A percentile compares a stretch with the other conserved stretches of the same genome.
Evolutionary conservation across 1,284 basidiomycete species (phyloP).

Genomic region (Melampsora abietis-canadensis): DNA sequence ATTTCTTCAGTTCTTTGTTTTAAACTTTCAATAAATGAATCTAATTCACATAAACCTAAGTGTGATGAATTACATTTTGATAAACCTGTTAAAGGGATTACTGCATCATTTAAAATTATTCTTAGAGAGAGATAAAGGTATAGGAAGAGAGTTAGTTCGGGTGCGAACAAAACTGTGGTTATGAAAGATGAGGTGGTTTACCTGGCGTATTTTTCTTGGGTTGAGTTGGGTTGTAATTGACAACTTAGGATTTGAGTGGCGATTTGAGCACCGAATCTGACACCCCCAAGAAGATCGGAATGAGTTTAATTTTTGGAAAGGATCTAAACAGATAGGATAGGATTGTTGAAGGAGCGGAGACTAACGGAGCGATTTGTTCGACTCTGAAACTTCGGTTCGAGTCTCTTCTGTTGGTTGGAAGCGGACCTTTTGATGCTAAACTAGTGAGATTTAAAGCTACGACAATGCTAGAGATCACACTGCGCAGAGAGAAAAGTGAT

Average conservation of each 20-base stretch:
- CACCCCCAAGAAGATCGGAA: not conserved
- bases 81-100: constrained; percentile 68
- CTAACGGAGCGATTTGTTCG: constrained; percentile 61
- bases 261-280: constrained; percentile 35
- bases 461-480: constrained; percentile 52
- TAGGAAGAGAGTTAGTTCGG: not conserved
- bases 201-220: not conserved
- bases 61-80: constrained; percentile 47
- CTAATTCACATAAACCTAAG: constrained; percentile 49
- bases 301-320: not conserved
- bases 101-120: constrained; percentile 80
- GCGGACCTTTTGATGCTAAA: constrained; percentile 65
- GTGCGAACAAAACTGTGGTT: constrained; percentile 60
- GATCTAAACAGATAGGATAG: not conserved
- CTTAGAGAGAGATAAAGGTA: constrained; percentile 54
- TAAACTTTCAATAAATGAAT: constrained; percentile 47
- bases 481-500: constrained; percentile 36
- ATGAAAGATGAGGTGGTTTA: not conserved
- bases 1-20: constrained; percentile 11
- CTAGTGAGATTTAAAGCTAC: constrained; percentile 65
- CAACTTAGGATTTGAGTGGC: constrained; percentile 35
- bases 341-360: no score
- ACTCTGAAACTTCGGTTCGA: constrained; percentile 59
- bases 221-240: constrained; percentile 4
- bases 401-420: constrained; percentile 70